phyloP scores from a whole-genome alignment of 1,284 basidiomycete species.

The Fomitopsis betulina region DNA sequence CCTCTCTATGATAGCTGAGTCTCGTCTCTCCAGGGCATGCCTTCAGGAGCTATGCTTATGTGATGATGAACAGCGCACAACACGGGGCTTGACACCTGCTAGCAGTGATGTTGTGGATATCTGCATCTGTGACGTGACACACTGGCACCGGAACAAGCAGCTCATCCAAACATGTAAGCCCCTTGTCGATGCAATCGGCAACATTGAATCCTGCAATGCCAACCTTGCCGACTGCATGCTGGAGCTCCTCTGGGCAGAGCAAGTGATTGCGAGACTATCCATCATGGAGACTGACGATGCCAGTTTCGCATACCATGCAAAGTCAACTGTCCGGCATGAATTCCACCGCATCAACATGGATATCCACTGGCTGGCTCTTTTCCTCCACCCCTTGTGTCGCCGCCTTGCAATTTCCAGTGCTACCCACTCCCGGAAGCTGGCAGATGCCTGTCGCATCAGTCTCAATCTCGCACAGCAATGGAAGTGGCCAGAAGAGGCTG shows the following conservation, averaged over 20 bases:
- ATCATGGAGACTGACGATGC: constrained; percentile 17
- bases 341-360: constrained; percentile 26
- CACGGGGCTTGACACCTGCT: constrained; percentile 20
- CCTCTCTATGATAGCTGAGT: not conserved
- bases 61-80: constrained; percentile 19
- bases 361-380: constrained; percentile 24
- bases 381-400: constrained; percentile 26
- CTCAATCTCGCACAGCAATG: constrained; percentile 16
- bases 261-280: constrained; percentile 12
- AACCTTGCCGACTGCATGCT: constrained; percentile 32
- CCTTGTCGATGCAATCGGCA: constrained; percentile 29
- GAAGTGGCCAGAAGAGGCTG: constrained; percentile 15
- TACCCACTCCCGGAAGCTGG: constrained; percentile 9
- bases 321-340: constrained; percentile 12
- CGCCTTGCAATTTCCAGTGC: constrained; percentile 21
- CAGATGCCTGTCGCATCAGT: constrained; percentile 10
- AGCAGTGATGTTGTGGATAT: constrained; percentile 17
- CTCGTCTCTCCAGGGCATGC: not conserved
- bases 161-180: constrained; percentile 24
- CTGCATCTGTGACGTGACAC: constrained; percentile 12
- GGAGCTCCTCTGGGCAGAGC: constrained; percentile 22
- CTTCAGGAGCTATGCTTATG: constrained; percentile 17
- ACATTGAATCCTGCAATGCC: constrained; percentile 22
- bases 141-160: constrained; percentile 20
- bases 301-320: constrained; percentile 21